Evolutionary conservation across 139 green algal genomes (phyloP).

Genomic region (Raphidocelis subcapitata): DNA sequence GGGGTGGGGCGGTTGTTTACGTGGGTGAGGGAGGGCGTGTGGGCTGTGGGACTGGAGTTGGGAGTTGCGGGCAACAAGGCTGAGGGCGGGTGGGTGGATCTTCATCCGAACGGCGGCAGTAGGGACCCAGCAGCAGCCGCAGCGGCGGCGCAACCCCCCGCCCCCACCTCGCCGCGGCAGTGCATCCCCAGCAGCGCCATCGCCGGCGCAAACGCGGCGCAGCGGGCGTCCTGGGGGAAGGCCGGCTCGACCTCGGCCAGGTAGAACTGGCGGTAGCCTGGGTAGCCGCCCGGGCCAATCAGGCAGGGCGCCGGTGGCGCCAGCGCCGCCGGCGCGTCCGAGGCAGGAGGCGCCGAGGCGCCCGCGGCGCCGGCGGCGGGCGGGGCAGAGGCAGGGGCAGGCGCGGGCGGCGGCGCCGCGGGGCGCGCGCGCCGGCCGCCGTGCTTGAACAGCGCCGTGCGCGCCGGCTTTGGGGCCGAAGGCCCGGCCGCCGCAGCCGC

Average conservation of each 20-base stretch:
- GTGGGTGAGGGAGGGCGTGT: too few relatives aligned
- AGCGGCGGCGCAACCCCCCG: not conserved
- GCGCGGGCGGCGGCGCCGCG: too few relatives aligned
- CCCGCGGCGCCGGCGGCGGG: not conserved
- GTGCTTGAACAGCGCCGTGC: too few relatives aligned
- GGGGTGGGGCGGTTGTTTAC: too few relatives aligned
- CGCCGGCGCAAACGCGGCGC: not conserved
- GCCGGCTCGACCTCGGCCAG: not conserved
- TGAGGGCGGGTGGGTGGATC: too few relatives aligned
- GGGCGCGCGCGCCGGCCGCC: too few relatives aligned
- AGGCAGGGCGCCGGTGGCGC: not conserved
- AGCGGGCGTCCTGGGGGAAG: not conserved
- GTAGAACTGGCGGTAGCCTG: not conserved
- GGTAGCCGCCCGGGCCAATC: not conserved
- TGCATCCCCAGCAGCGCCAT: not conserved
- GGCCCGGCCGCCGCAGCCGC: too few relatives aligned
- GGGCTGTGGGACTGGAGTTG: too few relatives aligned
- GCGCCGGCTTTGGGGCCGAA: too few relatives aligned
- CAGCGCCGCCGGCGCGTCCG: not conserved
- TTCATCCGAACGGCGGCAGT: too few relatives aligned
- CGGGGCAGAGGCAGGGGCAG: too few relatives aligned
- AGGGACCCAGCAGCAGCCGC: not conserved
- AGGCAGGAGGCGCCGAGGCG: not conserved
- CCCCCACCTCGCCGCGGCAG: not conserved
- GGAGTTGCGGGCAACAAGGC: too few relatives aligned